Conservation (phyloP, 176 grass and related monocot species). For the Triticum dicoccoides region DNA sequence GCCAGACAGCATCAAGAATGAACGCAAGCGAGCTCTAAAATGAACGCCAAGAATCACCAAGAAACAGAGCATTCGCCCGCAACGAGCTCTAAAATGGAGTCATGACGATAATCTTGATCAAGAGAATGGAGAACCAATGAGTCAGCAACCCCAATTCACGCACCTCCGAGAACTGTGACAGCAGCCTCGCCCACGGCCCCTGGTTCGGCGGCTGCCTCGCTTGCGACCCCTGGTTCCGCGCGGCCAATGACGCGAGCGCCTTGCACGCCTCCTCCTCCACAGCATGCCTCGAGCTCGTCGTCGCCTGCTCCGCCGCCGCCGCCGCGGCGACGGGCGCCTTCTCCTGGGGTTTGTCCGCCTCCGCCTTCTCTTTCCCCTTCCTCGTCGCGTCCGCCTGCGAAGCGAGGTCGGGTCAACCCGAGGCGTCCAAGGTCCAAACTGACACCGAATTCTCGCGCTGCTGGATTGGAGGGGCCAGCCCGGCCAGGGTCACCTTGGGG, state of each 20-base stretch:
- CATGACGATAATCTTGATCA: not conserved
- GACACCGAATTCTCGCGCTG: not conserved
- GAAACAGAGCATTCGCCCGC: not conserved
- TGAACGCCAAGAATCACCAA: not conserved
- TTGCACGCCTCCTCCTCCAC: not conserved
- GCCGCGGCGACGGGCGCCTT: not conserved
- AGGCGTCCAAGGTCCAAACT: not conserved
- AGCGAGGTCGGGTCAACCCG: not conserved
- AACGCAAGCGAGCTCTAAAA: not conserved
- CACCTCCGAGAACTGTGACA: constrained; percentile 54
- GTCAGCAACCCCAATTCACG: not conserved
- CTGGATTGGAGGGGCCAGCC: too few relatives aligned
- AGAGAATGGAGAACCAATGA: not conserved
- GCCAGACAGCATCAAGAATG: too few relatives aligned
- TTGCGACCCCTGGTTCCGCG: not conserved
- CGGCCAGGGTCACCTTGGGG: not conserved
- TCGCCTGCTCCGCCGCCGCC: not conserved
- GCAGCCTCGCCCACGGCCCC: constrained; percentile 57
- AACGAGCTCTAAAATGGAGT: not conserved
- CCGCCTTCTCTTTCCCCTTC: not conserved
- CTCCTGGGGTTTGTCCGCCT: not conserved
- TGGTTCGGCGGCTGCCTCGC: not conserved
- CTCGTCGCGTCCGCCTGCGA: not conserved
- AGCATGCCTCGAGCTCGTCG: not conserved
- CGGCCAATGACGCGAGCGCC: not conserved